Percentiles rank a stretch among this genome's conserved stretches.
Evolutionary conservation across 441 rosid species (phyloP).

Genomic region (Biscutella auriculata): DNA sequence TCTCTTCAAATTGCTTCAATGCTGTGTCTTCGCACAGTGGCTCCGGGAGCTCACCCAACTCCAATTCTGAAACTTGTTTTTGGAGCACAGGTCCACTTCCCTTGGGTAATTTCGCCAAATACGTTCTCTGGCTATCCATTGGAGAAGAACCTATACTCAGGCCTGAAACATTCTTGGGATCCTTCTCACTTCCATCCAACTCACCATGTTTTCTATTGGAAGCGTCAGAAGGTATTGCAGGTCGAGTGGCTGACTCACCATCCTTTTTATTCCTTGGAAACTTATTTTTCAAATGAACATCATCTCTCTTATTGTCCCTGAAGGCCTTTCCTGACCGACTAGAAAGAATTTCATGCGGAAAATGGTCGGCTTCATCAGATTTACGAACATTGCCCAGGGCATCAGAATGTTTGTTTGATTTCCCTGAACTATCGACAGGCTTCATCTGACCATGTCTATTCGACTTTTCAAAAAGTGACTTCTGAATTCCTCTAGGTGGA

Average conservation of each 20-base stretch:
- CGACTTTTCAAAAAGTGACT: slow-evolving; percentile 37
- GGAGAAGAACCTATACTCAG: slow-evolving; percentile 37
- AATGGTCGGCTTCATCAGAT: slow-evolving; percentile 32
- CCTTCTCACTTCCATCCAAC: slow-evolving; percentile 42
- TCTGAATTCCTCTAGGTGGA: slow-evolving; percentile 31
- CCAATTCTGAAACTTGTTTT: slow-evolving; percentile 75
- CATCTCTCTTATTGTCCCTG: slow-evolving; percentile 43
- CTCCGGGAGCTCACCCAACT: slow-evolving; percentile 88
- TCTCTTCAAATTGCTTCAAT: slow-evolving; percentile 51
- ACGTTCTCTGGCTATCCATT: slow-evolving; percentile 30
- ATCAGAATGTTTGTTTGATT: slow-evolving; percentile 35
- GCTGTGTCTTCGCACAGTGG: slow-evolving; percentile 43
- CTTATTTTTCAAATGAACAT: slow-evolving; percentile 34
- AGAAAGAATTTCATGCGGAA: slow-evolving; percentile 33
- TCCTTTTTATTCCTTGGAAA: slow-evolving; percentile 40
- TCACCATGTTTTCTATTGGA: slow-evolving; percentile 41
- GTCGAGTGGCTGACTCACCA: slow-evolving; percentile 43
- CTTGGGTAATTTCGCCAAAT: slow-evolving; percentile 30
- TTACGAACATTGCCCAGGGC: slow-evolving; percentile 37
- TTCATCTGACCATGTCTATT: slow-evolving; percentile 28
- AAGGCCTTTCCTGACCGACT: slow-evolving; percentile 37
- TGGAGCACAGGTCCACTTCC: slow-evolving; percentile 50
- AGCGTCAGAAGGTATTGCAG: slow-evolving; percentile 34
- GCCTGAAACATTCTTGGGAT: slow-evolving; percentile 38
- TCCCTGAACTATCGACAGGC: slow-evolving; percentile 36